These are phyloP conservation scores for Aspergillus nomiae DNA, from an alignment of 2,329 filamentous ascomycete species.

Conservation along the genomic window DNA sequence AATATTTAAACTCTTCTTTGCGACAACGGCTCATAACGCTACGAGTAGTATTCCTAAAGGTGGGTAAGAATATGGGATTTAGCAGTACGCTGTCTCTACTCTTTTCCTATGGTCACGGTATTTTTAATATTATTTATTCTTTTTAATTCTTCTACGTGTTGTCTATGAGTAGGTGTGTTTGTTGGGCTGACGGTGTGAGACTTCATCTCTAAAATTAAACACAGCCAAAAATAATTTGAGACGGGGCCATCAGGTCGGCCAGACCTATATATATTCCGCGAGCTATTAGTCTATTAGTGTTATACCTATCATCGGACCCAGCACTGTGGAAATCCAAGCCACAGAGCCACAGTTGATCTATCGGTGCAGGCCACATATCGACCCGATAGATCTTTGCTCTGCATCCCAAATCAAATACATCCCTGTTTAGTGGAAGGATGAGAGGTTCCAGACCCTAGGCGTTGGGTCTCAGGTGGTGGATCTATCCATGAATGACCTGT, in stretches of 20 bases:
- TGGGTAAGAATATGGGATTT: background rate
- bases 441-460: background rate
- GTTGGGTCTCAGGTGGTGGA: background rate
- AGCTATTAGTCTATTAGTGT: background rate
- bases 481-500: background rate
- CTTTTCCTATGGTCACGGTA: no score
- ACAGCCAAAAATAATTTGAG: background rate
- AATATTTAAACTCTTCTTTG: background rate
- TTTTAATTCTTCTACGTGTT: background rate
- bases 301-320: constrained; percentile 3
- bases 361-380: background rate
- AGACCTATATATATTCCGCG: background rate
- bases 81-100: no score
- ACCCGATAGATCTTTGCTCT: background rate
- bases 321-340: background rate
- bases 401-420: background rate
- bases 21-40: background rate
- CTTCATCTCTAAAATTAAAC: background rate
- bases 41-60: background rate
- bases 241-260: background rate
- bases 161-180: background rate
- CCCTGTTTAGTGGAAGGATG: background rate
- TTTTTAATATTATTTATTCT: background rate
- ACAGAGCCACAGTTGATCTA: constrained; percentile 4
- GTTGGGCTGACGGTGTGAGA: background rate